A percentile compares a stretch with the other conserved stretches of the same genome.
These are phyloP conservation scores for Dicorynia guianensis DNA, from an alignment of 306 rosid species.

Conservation along the genomic window DNA sequence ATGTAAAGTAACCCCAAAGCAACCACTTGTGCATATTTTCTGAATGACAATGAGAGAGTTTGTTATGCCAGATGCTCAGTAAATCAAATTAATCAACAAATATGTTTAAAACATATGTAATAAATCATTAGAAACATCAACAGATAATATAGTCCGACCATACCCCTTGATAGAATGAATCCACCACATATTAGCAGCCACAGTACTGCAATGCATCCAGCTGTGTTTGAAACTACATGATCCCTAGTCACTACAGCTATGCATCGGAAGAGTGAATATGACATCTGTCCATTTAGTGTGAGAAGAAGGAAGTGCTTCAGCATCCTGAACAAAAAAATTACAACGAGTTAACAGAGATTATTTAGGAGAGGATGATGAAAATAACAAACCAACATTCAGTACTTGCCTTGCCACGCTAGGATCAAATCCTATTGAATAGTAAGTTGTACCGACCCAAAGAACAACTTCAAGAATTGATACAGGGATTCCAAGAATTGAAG, in stretches of 20 bases:
- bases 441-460: constrained; percentile 30
- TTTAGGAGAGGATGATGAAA: neutral
- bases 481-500: constrained; percentile 29
- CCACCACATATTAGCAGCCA: constrained; percentile 26
- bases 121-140: neutral
- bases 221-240: constrained; percentile 36
- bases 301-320: constrained; percentile 32
- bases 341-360: neutral
- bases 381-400: neutral
- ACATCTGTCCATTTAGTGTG: neutral
- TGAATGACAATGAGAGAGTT: neutral
- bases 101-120: neutral
- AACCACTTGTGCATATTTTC: constrained; percentile 43
- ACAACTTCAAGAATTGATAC: constrained; percentile 6
- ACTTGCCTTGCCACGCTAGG: constrained; percentile 29
- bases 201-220: neutral
- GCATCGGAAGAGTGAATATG: constrained; percentile 35
- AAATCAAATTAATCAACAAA: neutral
- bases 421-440: constrained; percentile 30
- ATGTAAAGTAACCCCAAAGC: constrained; percentile 44
- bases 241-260: constrained; percentile 35
- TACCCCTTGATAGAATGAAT: constrained; percentile 33
- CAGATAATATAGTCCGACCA: neutral
- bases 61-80: neutral
- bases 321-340: constrained; percentile 20